Base-by-base conservation (phyloP, 257 asterid species). In the Agastache rugosa region DNA sequence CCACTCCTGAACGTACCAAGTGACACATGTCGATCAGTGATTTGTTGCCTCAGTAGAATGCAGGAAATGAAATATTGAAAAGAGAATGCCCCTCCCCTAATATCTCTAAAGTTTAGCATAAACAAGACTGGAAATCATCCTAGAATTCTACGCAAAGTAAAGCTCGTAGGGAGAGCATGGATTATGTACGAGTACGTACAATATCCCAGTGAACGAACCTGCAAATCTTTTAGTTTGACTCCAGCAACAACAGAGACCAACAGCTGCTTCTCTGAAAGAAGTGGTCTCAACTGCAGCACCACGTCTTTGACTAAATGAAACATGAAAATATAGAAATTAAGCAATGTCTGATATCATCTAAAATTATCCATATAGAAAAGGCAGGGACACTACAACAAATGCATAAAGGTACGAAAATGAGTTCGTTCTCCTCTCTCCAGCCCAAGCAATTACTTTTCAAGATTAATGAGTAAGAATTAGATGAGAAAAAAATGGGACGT, bases 241-340 rank as follows among this genome's bases (percentile, higher is more conserved):
- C 97, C 99, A n/a, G 97, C 99, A 82, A 70, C 97, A 84, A 94
- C 97, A 11, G 99, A 90, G 45, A 94, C 97, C 83, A 94, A 77
- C 76, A 94, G 90, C 78, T 92, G 77, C 81, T 86, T 90, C 83
- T 90, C 90, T 16, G 97, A 84, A 59, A 94, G 88, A 69, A 79
- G 72, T 41, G 97, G 92, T 67, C 61, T 79, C 76, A 92, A 76
- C 78, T 94, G 84, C 81, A 85, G 73, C 67, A 90, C 81, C 79
- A 81, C 99, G 29, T 79, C 85, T 81, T 86, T 92, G 75, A 91
- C 97, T 93, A 77, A 45, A 51, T 35, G 19, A 54, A 50, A 51
- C 44, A 61, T 64, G 23, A 35, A 14, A 51, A 78, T 53, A 61
- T 31, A n/a, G 39, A 25, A 65, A 22, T 54, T 55, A 55, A 67